Base-by-base conservation (phyloP, 805 yeast species). In the Sugiyamaella chiloensis region DNA sequence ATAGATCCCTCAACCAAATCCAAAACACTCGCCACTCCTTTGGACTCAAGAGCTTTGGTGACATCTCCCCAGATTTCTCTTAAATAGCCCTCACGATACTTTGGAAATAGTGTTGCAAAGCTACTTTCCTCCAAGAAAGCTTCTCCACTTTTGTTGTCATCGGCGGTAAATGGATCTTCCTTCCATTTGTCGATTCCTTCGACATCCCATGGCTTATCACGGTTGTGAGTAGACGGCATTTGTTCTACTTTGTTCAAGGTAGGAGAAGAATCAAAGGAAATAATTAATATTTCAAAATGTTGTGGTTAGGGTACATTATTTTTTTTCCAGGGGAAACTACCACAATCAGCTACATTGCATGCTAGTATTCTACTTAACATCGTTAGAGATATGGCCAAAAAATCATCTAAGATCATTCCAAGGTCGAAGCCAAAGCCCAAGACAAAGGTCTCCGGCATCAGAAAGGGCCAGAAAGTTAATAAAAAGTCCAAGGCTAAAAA, bases 201-300 rank as follows among this genome's bases (percentile, higher is more conserved):
- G 8, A 96, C 90, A 64, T 90, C 98, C 98, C 98, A 90, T 45
- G 98, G 98, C 68, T 91, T 91, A 60, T 93, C 98, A 62, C 81
- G 83, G 67, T 93, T 87, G 67, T 91, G 90, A 40, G 95, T 87
- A 1, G 96, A 87, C 20, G 85, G 88, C 99, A 91, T 91, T 37
- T 53, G n/a, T n/a, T n/a, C n/a, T n/a, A n/a, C n/a, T n/a, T n/a
- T n/a, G n/a, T n/a, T n/a, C n/a, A n/a, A n/a, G n/a, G n/a, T n/a
- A n/a, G n/a, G n/a, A n/a, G n/a, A n/a, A n/a, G n/a, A n/a, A n/a
- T n/a, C n/a, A n/a, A n/a, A n/a, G n/a, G n/a, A n/a, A n/a, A n/a
- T n/a, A n/a, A n/a, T n/a, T n/a, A n/a, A n/a, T n/a, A n/a, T n/a
- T n/a, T n/a, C n/a, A n/a, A n/a, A n/a, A n/a, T n/a, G n/a, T n/a